Percentiles rank a stretch among this genome's conserved stretches.
Conservation (phyloP, 345 rosid genomes). For the Brassica juncea region DNA sequence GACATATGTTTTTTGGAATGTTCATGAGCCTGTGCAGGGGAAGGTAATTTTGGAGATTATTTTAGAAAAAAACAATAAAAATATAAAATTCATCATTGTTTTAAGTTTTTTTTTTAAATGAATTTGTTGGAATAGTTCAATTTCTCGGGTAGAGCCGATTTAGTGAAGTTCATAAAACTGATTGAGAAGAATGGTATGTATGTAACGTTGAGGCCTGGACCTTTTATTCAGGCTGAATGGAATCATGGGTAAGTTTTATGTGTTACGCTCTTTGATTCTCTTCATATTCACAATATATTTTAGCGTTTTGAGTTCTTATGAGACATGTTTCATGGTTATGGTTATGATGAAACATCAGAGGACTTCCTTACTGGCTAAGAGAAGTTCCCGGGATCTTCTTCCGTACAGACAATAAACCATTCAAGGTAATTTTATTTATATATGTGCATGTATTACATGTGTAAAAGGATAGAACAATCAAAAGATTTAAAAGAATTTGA, state of each 20-base stretch:
- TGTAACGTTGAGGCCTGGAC: constrained; percentile 74
- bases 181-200: constrained; percentile 59
- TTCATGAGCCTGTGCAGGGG: constrained; percentile 56
- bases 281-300: background rate
- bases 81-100: background rate
- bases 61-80: background rate
- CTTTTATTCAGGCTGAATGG: constrained; percentile 97
- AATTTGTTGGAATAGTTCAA: constrained; percentile 49
- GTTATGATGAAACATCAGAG: constrained; percentile 46
- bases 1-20: constrained; percentile 74
- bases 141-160: constrained; percentile 66
- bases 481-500: background rate
- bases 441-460: constrained; percentile 1
- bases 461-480: background rate
- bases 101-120: background rate
- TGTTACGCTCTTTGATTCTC: background rate
- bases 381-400: constrained; percentile 68
- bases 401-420: constrained; percentile 73
- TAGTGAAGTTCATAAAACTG: constrained; percentile 75
- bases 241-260: constrained; percentile 73
- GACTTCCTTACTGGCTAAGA: constrained; percentile 90
- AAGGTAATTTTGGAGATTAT: constrained; percentile 33
- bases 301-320: background rate
- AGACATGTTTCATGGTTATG: constrained; percentile 25
- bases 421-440: constrained; percentile 56